phyloP scores from a whole-genome alignment of 2,329 filamentous ascomycete species.

The Penicillium sp. region DNA sequence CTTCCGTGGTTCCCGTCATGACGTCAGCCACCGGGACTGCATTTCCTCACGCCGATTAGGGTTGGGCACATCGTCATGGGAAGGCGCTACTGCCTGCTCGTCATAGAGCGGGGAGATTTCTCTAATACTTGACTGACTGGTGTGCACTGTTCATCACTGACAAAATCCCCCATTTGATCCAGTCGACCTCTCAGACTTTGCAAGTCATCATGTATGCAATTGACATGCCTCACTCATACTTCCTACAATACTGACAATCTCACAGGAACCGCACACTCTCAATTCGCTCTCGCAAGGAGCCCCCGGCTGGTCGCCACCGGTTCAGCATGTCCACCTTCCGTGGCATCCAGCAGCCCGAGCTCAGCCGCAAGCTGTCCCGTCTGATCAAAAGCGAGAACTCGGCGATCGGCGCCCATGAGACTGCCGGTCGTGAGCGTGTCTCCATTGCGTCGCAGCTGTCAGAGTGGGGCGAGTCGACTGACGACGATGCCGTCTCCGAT shows the following conservation, averaged over 20 bases:
- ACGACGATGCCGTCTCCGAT: slow-evolving; percentile 80
- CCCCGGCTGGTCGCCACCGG: slow-evolving; percentile 47
- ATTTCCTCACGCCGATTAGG: slow-evolving; percentile 15
- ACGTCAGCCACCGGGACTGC: slow-evolving; percentile 26
- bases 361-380: slow-evolving; percentile 80
- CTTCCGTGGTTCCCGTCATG: slow-evolving; percentile 27
- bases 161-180: neutral
- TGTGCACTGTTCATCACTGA: neutral
- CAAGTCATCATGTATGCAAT: slow-evolving; percentile 12
- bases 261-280: slow-evolving; percentile 42
- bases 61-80: slow-evolving; percentile 20
- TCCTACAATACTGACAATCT: slow-evolving; percentile 2
- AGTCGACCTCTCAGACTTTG: slow-evolving; percentile 1
- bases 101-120: neutral
- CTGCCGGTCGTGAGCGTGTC: slow-evolving; percentile 75
- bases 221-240: neutral
- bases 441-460: slow-evolving; percentile 85
- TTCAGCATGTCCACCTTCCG: slow-evolving; percentile 86
- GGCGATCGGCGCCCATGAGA: slow-evolving; percentile 76
- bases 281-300: slow-evolving; percentile 34
- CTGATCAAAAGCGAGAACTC: slow-evolving; percentile 95
- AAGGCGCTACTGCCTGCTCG: slow-evolving; percentile 13
- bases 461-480: slow-evolving; percentile 91
- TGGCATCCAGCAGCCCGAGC: slow-evolving; percentile 75
- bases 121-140: neutral